Percentiles rank a stretch among this genome's conserved stretches.
Evolutionary conservation across 495 filamentous ascomycete genomes (phyloP).

Genomic region (Penicillium robsamsonii): DNA sequence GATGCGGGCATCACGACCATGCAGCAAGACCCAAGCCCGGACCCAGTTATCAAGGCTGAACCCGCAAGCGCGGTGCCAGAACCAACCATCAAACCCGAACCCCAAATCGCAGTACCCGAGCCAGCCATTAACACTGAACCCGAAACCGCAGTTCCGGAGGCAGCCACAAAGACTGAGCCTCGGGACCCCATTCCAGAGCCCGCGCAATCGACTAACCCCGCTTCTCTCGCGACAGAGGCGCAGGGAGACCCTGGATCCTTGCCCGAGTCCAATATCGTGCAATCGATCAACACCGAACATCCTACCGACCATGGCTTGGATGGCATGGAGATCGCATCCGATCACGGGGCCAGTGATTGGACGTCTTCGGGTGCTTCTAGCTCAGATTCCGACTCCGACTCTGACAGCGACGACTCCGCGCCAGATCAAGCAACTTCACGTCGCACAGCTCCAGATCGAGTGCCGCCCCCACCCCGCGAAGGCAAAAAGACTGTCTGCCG

Average conservation of each 20-base stretch:
- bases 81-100: neutral
- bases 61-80: neutral
- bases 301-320: slow-evolving; percentile 1
- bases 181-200: neutral
- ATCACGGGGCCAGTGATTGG: slow-evolving; percentile 29
- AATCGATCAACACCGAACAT: slow-evolving; percentile 25
- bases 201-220: neutral
- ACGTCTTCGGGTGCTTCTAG: slow-evolving; percentile 38
- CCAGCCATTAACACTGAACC: neutral
- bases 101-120: neutral
- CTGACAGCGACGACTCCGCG: slow-evolving; percentile 39
- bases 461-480: slow-evolving; percentile 43
- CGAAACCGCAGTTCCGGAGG: neutral
- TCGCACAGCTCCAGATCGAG: slow-evolving; percentile 41
- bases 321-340: slow-evolving; percentile 17
- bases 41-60: neutral
- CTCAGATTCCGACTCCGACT: slow-evolving; percentile 28
- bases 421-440: slow-evolving; percentile 45
- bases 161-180: neutral
- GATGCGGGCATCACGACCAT: neutral
- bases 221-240: neutral
- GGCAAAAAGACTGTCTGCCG: slow-evolving; percentile 41
- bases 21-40: neutral
- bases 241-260: neutral
- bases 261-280: neutral